phyloP scores from a whole-genome alignment of 148 eudicot genomes.

The Rhododendron simsii region DNA sequence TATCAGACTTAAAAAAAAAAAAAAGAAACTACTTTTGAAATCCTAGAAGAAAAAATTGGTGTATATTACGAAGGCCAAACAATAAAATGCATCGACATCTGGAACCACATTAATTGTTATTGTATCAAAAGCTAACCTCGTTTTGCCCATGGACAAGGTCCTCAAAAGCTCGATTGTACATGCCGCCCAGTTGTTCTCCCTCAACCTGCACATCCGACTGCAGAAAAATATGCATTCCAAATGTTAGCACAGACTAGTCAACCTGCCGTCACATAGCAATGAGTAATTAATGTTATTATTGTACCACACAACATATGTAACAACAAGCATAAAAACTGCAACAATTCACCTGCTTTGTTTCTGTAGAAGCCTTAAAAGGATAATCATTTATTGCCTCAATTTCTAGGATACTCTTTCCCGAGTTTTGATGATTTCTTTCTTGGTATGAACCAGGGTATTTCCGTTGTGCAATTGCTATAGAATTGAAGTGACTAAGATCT shows the following conservation, averaged over 20 bases:
- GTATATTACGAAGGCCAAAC: background rate
- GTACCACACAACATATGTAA: background rate
- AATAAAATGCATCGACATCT: background rate
- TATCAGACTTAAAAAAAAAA: background rate
- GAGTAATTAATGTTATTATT: background rate
- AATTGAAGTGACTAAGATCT: too few species aligned
- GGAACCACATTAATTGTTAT: background rate
- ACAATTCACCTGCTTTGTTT: constrained; percentile 34
- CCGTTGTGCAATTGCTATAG: background rate
- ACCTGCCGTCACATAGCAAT: background rate
- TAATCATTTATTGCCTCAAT: constrained; percentile 11
- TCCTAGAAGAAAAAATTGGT: background rate
- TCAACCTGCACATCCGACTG: constrained; percentile 59
- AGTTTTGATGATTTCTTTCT: background rate
- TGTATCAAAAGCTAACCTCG: constrained; percentile 34
- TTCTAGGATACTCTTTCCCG: constrained; percentile 14
- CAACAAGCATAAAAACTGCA: background rate
- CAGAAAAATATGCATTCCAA: constrained; percentile 11
- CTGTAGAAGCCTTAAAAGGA: constrained; percentile 27
- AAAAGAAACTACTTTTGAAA: background rate
- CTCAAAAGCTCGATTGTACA: constrained; percentile 69
- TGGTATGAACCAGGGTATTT: background rate
- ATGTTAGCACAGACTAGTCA: background rate
- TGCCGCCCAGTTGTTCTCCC: constrained; percentile 47
- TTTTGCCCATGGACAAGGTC: constrained; percentile 62